A percentile compares a stretch with the other conserved stretches of the same genome.
Evolutionary conservation across 768 basidiomycete genomes (phyloP).

Genomic region (Tremella mesenterica): DNA sequence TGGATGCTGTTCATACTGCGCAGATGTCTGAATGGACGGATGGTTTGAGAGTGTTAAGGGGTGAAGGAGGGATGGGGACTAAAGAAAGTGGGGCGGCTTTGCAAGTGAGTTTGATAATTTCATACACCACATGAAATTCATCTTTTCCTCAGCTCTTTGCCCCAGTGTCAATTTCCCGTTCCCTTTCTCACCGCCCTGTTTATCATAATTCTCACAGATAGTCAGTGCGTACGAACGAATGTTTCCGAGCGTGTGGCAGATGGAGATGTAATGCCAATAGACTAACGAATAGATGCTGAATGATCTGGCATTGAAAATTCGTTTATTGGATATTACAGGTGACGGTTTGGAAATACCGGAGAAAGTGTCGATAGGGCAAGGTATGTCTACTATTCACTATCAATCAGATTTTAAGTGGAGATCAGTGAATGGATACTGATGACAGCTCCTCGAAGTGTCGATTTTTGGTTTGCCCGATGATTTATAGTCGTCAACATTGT

Average conservation of each 20-base stretch:
- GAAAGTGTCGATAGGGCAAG: conserved; percentile 20
- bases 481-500: no score
- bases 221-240: no score
- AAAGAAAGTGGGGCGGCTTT: conserved; percentile 23
- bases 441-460: conserved; percentile 29
- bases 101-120: conserved; percentile 18
- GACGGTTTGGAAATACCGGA: conserved; percentile 39
- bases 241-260: no score
- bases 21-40: conserved; percentile 40
- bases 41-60: conserved; percentile 29
- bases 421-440: background rate
- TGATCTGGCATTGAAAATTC: conserved; percentile 36
- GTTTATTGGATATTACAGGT: conserved; percentile 34
- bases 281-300: conserved; percentile 24
- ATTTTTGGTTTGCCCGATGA: conserved; percentile 37
- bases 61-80: conserved; percentile 29
- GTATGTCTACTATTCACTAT: conserved; percentile 11
- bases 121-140: no score
- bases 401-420: background rate
- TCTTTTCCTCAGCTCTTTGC: no score
- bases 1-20: conserved; percentile 34
- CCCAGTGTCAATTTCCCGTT: no score
- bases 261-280: background rate
- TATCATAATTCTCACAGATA: no score
- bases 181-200: no score